phyloP scores from a whole-genome alignment of 768 basidiomycete species.

The Suillus occidentalis region DNA sequence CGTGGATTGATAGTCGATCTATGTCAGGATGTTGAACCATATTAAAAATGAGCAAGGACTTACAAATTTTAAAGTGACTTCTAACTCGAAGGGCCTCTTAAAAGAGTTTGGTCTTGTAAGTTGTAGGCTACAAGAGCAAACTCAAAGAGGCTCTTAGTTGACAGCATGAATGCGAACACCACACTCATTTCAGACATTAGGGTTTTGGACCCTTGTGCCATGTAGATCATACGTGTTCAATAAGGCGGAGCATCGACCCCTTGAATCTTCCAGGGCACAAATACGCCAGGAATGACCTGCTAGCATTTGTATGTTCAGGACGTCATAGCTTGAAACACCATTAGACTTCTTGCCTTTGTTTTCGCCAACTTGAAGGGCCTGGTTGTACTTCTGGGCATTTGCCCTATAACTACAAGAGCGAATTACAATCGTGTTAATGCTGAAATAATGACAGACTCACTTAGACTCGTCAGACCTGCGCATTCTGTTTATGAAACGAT shows the following conservation, averaged over 20 bases:
- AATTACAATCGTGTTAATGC: too few relatives aligned
- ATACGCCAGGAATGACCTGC: neutral
- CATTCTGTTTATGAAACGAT: too few relatives aligned
- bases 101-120: neutral
- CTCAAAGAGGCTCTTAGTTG: too few relatives aligned
- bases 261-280: constrained; percentile 8
- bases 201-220: too few relatives aligned
- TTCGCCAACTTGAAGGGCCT: neutral
- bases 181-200: too few relatives aligned
- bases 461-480: too few relatives aligned
- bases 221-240: too few relatives aligned
- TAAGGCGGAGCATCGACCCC: too few relatives aligned
- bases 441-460: too few relatives aligned
- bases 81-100: neutral
- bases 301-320: neutral
- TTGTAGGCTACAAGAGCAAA: too few relatives aligned
- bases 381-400: neutral
- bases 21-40: neutral
- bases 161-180: neutral
- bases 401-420: neutral
- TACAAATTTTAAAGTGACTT: neutral
- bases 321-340: too few relatives aligned
- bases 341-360: neutral
- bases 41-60: neutral
- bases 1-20: neutral